Conservation (phyloP, 75 land plant species). For the Sequoia sempervirens region DNA sequence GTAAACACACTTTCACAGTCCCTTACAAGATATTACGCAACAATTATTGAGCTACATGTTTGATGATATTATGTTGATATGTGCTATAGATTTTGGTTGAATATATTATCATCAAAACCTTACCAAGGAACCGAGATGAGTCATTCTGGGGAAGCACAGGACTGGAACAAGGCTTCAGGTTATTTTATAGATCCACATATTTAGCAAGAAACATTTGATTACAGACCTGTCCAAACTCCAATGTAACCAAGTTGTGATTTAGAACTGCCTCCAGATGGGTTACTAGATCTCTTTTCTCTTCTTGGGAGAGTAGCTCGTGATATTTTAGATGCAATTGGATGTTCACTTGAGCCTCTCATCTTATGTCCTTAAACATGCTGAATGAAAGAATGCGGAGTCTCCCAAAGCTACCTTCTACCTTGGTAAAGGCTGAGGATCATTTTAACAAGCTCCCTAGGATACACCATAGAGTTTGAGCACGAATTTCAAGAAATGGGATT, state of each 20-base stretch:
- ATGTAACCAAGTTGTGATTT: conserved; percentile 28
- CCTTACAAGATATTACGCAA: conserved; percentile 70
- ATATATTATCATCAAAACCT: conserved; percentile 80
- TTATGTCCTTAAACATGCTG: no score
- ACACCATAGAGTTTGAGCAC: no score
- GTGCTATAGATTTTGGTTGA: conserved; percentile 71
- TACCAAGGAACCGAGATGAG: no score
- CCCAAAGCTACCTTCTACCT: no score
- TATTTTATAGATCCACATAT: conserved; percentile 73
- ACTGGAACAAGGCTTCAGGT: conserved; percentile 83
- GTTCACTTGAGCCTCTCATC: conserved; percentile 68
- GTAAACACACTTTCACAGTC: conserved; percentile 78
- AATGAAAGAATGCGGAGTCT: no score
- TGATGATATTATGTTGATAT: conserved; percentile 66
- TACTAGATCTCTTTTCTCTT: conserved; percentile 66
- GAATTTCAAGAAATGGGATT: no score
- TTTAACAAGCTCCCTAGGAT: no score
- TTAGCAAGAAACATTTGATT: conserved; percentile 71
- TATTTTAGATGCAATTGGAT: conserved; percentile 76
- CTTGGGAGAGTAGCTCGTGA: conserved; percentile 71
- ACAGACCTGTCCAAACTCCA: conserved; percentile 59
- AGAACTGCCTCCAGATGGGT: conserved; percentile 77
- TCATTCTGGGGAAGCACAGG: conserved; percentile 44
- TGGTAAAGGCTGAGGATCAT: no score
- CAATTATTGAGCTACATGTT: conserved; percentile 54